These are phyloP conservation scores for Saccharata proteae DNA, from an alignment of 2,329 filamentous ascomycete genomes.

Conservation along the genomic window DNA sequence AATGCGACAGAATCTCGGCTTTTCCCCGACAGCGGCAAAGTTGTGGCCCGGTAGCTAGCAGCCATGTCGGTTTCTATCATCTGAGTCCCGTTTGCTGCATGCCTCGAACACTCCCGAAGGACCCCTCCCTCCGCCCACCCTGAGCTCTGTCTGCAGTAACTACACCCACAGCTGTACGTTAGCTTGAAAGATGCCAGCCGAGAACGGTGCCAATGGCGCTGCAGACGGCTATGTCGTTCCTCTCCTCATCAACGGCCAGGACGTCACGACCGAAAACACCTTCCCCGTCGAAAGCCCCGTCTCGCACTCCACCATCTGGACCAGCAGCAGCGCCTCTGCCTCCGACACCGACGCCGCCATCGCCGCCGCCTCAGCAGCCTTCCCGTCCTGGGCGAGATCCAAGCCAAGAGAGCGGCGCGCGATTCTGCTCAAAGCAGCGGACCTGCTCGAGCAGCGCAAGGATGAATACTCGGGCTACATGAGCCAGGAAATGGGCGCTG, in stretches of 20 bases:
- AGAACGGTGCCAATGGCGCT: too few species aligned
- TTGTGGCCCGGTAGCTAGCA: too few species aligned
- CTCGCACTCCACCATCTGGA: conserved; percentile 40
- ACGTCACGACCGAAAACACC: conserved; percentile 34
- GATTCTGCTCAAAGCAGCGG: conserved; percentile 58
- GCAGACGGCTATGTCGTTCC: conserved; percentile 31
- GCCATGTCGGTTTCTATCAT: too few species aligned
- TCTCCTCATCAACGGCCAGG: conserved; percentile 37
- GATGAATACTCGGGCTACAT: conserved; percentile 52
- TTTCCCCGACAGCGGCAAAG: too few species aligned
- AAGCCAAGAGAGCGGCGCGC: conserved; percentile 51
- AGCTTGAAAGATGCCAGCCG: too few species aligned
- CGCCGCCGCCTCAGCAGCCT: conserved; percentile 52
- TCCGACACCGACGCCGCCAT: conserved; percentile 44
- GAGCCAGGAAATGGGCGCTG: conserved; percentile 44
- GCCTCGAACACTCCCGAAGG: too few species aligned
- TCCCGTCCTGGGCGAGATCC: conserved; percentile 55
- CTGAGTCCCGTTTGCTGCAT: too few species aligned
- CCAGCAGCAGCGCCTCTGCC: conserved; percentile 44
- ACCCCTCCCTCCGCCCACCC: conserved; percentile 1
- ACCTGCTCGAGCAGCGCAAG: conserved; percentile 46
- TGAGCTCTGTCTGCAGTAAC: conserved; percentile 1
- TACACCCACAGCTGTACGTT: too few species aligned
- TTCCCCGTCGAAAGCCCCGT: conserved; percentile 48
- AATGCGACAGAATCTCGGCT: too few species aligned